Evolutionary conservation across 2,329 filamentous ascomycete genomes (phyloP).

Genomic region (Aspergillus sp.): DNA sequence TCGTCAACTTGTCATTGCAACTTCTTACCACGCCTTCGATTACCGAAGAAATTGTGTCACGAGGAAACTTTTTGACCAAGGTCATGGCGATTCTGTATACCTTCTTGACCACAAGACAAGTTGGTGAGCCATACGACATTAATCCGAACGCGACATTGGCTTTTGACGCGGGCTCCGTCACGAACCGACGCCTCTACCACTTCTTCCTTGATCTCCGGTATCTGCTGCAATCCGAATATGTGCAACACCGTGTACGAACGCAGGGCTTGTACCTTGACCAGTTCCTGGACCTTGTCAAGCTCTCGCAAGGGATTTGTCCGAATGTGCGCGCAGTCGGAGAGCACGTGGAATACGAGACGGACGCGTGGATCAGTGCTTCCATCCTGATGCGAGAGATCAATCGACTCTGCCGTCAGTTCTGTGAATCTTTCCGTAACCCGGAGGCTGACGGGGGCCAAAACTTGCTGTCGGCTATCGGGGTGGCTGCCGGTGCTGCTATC

Average conservation of each 20-base stretch:
- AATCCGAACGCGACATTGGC: constrained; percentile 81
- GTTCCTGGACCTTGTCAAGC: constrained; percentile 90
- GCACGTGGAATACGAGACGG: constrained; percentile 96
- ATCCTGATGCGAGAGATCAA: constrained; percentile 95
- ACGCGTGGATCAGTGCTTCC: constrained; percentile 96
- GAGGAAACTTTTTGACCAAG: constrained; percentile 93
- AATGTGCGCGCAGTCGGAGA: constrained; percentile 89
- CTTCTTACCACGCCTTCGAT: constrained; percentile 97
- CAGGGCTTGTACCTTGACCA: constrained; percentile 88
- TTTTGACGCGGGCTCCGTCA: constrained; percentile 91
- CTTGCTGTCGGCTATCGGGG: constrained; percentile 65
- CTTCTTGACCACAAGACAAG: constrained; percentile 92
- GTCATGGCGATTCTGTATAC: constrained; percentile 96
- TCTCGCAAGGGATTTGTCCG: constrained; percentile 95
- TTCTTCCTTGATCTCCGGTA: constrained; percentile 96
- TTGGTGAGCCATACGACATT: constrained; percentile 88
- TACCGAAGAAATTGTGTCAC: constrained; percentile 89
- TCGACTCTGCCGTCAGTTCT: constrained; percentile 80
- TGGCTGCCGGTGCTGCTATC: constrained; percentile 78
- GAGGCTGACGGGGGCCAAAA: constrained; percentile 62
- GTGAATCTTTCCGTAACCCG: constrained; percentile 76
- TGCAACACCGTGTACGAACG: constrained; percentile 77
- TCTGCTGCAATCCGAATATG: constrained; percentile 81
- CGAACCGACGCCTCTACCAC: constrained; percentile 93
- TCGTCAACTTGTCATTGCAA: constrained; percentile 94